Conservation (phyloP, 768 basidiomycete genomes). For the Amanita brunnescens region DNA sequence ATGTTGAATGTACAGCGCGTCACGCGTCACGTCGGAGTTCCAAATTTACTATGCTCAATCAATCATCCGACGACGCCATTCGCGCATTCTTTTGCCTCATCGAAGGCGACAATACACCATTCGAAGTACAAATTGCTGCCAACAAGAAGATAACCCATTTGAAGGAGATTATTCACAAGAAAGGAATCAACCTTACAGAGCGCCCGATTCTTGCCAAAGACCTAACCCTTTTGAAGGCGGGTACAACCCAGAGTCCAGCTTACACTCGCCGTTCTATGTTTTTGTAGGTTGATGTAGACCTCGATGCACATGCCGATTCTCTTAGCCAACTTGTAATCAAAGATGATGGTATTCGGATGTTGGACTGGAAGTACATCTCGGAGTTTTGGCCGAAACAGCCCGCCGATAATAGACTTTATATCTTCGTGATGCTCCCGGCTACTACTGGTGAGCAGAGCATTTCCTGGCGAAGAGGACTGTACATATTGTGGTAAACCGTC, state of each 20-base stretch:
- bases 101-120: not conserved
- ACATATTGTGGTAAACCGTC: no score
- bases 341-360: not conserved
- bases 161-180: not conserved
- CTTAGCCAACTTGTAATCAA: not conserved
- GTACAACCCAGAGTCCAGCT: not conserved
- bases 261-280: not conserved
- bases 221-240: not conserved
- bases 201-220: not conserved
- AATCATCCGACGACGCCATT: not conserved
- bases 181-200: not conserved
- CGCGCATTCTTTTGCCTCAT: not conserved
- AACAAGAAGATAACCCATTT: not conserved
- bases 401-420: no score
- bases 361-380: not conserved
- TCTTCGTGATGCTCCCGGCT: no score
- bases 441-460: no score
- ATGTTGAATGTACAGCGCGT: no score
- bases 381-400: no score
- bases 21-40: no score
- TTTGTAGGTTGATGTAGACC: not conserved
- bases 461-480: no score
- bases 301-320: not conserved
- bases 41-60: no score
- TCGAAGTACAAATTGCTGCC: not conserved